Evolutionary conservation across 495 filamentous ascomycete genomes (phyloP).

Genomic region (Annulohypoxylon bovei): DNA sequence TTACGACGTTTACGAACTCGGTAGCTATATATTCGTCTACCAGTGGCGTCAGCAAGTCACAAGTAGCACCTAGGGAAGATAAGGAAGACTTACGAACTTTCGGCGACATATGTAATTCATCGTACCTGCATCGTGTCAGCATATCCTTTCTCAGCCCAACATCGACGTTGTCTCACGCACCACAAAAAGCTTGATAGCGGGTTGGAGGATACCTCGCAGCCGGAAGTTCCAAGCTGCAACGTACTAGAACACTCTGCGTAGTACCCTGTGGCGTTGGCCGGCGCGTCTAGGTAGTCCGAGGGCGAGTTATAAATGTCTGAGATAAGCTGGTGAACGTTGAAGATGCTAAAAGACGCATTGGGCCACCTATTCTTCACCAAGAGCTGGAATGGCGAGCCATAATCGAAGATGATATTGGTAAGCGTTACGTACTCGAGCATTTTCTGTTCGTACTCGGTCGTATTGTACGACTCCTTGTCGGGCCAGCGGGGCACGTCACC

Average conservation of each 20-base stretch:
- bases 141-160: conserved; percentile 43
- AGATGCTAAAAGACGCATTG: conserved; percentile 68
- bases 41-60: not conserved
- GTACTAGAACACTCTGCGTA: conserved; percentile 61
- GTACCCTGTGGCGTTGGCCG: conserved; percentile 70
- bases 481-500: conserved; percentile 65
- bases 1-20: conserved; percentile 20
- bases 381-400: conserved; percentile 67
- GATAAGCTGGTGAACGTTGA: conserved; percentile 71
- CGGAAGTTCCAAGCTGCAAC: conserved; percentile 39
- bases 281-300: conserved; percentile 65
- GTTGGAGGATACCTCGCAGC: conserved; percentile 45
- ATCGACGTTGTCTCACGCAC: conserved; percentile 30
- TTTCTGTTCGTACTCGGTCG: conserved; percentile 63
- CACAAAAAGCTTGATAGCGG: conserved; percentile 56
- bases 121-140: conserved; percentile 62
- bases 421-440: conserved; percentile 70
- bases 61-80: not conserved
- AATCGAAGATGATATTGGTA: conserved; percentile 70
- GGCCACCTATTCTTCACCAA: conserved; percentile 64
- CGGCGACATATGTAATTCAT: conserved; percentile 50
- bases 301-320: conserved; percentile 71
- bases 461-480: conserved; percentile 64
- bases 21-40: conserved; percentile 22
- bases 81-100: conserved; percentile 18